Percentiles rank a stretch among this genome's conserved stretches.
phyloP scores from a whole-genome alignment of 2,329 filamentous ascomycete genomes.

The Cadophora malorum region DNA sequence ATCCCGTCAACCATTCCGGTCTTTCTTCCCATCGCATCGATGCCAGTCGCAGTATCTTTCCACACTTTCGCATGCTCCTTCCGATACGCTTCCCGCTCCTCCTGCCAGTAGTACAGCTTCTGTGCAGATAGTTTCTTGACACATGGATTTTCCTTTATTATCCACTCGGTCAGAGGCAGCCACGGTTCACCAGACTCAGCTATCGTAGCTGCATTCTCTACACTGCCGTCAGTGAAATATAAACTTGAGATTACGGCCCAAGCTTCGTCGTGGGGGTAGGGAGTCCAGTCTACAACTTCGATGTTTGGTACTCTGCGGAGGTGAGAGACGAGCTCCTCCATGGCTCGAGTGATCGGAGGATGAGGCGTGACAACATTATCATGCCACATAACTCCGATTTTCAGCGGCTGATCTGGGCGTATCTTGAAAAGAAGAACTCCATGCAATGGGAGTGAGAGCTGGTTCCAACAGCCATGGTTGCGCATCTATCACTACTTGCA shows the following conservation, averaged over 20 bases:
- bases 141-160: slow-evolving; percentile 35
- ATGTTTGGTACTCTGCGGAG: slow-evolving; percentile 27
- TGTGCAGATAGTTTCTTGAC: slow-evolving; percentile 33
- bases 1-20: slow-evolving; percentile 59
- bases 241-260: slow-evolving; percentile 33
- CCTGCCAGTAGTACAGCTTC: slow-evolving; percentile 35
- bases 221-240: slow-evolving; percentile 36
- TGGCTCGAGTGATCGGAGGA: slow-evolving; percentile 31
- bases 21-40: slow-evolving; percentile 22
- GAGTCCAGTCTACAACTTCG: slow-evolving; percentile 35
- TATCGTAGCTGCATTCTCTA: slow-evolving; percentile 29
- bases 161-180: slow-evolving; percentile 34
- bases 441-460: slow-evolving; percentile 57
- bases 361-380: slow-evolving; percentile 32
- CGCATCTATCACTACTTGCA: slow-evolving; percentile 27
- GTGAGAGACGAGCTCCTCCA: slow-evolving; percentile 25
- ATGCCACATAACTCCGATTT: slow-evolving; percentile 44
- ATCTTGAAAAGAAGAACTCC: slow-evolving; percentile 43
- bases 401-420: slow-evolving; percentile 42
- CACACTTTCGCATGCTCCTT: slow-evolving; percentile 33
- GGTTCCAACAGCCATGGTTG: slow-evolving; percentile 59
- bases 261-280: slow-evolving; percentile 32
- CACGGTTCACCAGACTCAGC: slow-evolving; percentile 30
- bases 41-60: slow-evolving; percentile 40
- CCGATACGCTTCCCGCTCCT: slow-evolving; percentile 48